Base-by-base conservation (phyloP, 805 yeast species). In the Metschnikowia cerradonensis region DNA sequence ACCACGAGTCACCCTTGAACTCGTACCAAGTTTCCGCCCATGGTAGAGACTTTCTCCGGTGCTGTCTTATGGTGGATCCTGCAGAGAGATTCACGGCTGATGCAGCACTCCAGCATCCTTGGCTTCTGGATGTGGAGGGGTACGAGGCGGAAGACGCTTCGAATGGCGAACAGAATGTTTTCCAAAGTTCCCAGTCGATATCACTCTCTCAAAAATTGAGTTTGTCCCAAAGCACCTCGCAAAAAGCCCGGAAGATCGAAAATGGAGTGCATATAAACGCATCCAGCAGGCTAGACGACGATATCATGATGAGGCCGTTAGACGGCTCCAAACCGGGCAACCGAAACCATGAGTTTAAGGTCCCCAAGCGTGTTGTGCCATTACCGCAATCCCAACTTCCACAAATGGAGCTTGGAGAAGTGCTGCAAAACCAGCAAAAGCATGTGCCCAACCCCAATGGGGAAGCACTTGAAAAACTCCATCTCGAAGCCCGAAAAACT, bases 41-140 rank as follows among this genome's bases (percentile, higher is more conserved):
- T 19, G 97, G 94, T 0, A 70, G 85, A 34, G 85, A 82, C 56
- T 92, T 94, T 59, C 73, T 94, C 33, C 79, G 78, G 48, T 67
- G 82, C 19, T 71, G 95, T 51, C 73, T 94, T 14, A 87, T 86
- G 61, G 90, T 87, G 1, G 86, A 90, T 62, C 96, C 96, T 0
- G 68, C 76, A 34, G 65, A 77, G 37, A 76, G 99, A 53, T 77
- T 88, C 17, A 81, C 85, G 17, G 97, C 98, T 0, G 72, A 72
- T 6, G 81, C 79, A 49, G 97, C 97, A 0, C 72, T 92, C 42
- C 64, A 72, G 17, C 96, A 90, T 64, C 85, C 86, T 3, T 94
- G 99, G 99, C 72, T 92, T n/a, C 65, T 56, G 17, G 74, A 61
- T 14, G 65, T 63, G 2, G 66, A 60, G 17, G 58, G 60, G 50